A percentile compares a stretch with the other conserved stretches of the same genome.
Conservation (phyloP, 2,329 filamentous ascomycete genomes). For the Trichoderma cornu-damae region DNA sequence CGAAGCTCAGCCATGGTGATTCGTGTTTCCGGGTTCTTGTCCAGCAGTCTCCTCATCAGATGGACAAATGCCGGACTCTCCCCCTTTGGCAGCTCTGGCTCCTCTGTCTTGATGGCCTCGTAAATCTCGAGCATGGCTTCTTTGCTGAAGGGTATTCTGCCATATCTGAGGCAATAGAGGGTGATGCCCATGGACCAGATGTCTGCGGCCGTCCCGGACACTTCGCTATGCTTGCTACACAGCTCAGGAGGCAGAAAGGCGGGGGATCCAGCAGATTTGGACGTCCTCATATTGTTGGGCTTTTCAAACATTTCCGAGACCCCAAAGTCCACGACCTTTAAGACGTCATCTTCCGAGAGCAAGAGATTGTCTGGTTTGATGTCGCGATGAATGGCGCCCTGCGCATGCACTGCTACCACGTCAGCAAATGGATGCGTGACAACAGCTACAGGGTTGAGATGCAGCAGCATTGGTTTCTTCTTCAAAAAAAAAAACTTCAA, state of each 20-base stretch:
- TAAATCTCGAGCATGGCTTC: slow-evolving; percentile 79
- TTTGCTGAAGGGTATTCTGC: slow-evolving; percentile 78
- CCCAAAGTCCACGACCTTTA: slow-evolving; percentile 98
- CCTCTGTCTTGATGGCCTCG: slow-evolving; percentile 74
- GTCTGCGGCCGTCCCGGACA: slow-evolving; percentile 85
- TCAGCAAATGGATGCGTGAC: not conserved
- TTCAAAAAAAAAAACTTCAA: too few species aligned
- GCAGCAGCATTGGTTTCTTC: not conserved
- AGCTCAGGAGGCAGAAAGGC: slow-evolving; percentile 93
- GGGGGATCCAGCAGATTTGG: slow-evolving; percentile 89
- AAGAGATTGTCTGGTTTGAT: slow-evolving; percentile 98
- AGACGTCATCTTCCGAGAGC: slow-evolving; percentile 81
- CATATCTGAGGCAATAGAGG: slow-evolving; percentile 86
- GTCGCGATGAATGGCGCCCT: slow-evolving; percentile 91
- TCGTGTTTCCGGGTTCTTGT: slow-evolving; percentile 78
- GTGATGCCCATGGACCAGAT: slow-evolving; percentile 99
- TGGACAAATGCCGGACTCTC: slow-evolving; percentile 66
- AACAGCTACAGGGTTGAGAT: not conserved
- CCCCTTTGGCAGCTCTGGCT: slow-evolving; percentile 56
- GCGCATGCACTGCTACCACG: slow-evolving; percentile 65
- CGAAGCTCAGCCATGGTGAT: slow-evolving; percentile 79
- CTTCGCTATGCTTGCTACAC: slow-evolving; percentile 79
- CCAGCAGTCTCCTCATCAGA: slow-evolving; percentile 66
- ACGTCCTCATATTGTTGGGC: slow-evolving; percentile 74
- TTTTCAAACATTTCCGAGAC: slow-evolving; percentile 99